Base-by-base conservation (phyloP, 495 filamentous ascomycete genomes). In the Hyaloscypha variabilis region DNA sequence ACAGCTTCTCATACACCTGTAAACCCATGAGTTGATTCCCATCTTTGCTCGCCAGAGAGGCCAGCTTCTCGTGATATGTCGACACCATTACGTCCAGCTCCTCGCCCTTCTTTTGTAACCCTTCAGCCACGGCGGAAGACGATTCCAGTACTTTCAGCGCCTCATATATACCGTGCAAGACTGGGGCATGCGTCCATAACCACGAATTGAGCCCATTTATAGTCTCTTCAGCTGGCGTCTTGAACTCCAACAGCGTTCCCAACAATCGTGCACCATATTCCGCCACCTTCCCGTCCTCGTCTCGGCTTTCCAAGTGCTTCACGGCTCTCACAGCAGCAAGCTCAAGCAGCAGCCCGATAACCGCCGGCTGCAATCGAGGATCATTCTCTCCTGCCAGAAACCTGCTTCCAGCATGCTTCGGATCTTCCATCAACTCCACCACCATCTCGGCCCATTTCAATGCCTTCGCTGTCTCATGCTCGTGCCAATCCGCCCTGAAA, bases 391-490 rank as follows among this genome's bases (percentile, higher is more conserved):
- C 23, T 8, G 70, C 55, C 13, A 65, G 54, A 19, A 67, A 24
- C 14, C 60, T 34, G 26, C 13, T 42, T 5, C 63, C 70, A n/a
- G 67, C 63, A 66, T 87, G 84, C 8, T 69, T 71, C 25, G 79
- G 63, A 0, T 79, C 67, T 65, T 90, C 81, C 71, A 90, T 77
- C 51, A 87, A 49, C 13, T 78, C 76, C 26, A 84, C 66, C 10
- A 87, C 73, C 66, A 81, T 74, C 68, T 84, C 78, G 0, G 81
- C 72, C 78, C 72, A 77, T 21, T 51, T 30, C 21, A 74, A 30
- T 30, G 69, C 67, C 51, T 67, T 60, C 31, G 58, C 62, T 0
- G 64, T 67, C 26, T 57, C 54, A 19, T 62, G 36, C 8, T 26
- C 29, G 31, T 77, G 71, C 72, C 79, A 88, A 14, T 77, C 77